Percentiles rank a stretch among this genome's conserved stretches.
These are phyloP conservation scores for Torrubiella hemipterigena DNA, from an alignment of 2,329 filamentous ascomycete genomes.

Conservation along the genomic window DNA sequence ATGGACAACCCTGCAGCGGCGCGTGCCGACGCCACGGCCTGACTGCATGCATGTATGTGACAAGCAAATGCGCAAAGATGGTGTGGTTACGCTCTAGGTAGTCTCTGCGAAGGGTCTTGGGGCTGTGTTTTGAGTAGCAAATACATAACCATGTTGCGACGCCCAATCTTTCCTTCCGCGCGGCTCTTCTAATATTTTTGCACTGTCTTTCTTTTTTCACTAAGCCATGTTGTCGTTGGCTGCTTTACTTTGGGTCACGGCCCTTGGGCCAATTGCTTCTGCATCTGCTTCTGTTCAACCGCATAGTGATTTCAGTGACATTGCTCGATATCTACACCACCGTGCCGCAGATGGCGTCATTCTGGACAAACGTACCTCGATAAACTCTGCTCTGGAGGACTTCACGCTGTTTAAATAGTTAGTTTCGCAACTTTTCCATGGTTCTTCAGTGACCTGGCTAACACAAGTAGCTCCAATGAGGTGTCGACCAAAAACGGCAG, in stretches of 20 bases:
- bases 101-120: too few species aligned
- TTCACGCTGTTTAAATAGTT: slow-evolving; percentile 3
- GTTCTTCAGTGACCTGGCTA: not conserved
- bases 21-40: too few species aligned
- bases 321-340: not conserved
- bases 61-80: not conserved
- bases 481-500: not conserved
- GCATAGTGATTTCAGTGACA: not conserved
- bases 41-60: too few species aligned
- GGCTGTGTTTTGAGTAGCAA: not conserved
- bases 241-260: not conserved
- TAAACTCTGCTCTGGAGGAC: slow-evolving; percentile 1
- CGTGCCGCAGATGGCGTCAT: not conserved
- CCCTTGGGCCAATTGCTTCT: not conserved
- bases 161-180: not conserved
- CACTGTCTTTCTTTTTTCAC: not conserved
- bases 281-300: not conserved
- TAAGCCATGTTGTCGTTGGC: not conserved
- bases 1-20: too few species aligned
- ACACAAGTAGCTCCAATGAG: not conserved
- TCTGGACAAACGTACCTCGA: not conserved
- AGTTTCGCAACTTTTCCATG: not conserved
- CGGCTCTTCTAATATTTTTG: not conserved
- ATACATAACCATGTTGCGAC: too few species aligned
- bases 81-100: too few species aligned